Evolutionary conservation across 2,329 filamentous ascomycete species (phyloP), one percentile per base, ranked within the genome.

Genomic region (Colletotrichum phormii): DNA sequence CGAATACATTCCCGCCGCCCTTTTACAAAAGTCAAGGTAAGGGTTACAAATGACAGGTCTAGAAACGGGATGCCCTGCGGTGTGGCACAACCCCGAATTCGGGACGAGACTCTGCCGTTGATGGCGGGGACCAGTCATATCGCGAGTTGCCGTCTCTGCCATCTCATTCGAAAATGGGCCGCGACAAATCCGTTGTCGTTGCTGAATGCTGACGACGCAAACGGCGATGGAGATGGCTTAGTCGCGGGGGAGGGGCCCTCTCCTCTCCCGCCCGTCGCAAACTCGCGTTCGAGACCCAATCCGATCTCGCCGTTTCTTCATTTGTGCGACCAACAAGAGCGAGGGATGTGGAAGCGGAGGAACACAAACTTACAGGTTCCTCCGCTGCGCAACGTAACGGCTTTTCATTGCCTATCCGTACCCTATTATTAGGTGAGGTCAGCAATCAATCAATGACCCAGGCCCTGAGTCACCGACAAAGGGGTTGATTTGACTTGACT

Each of bases 131-230:
- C 70, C 66, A 72, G 13, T 70, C 70, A 72, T 6, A 4, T 46
- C 22, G 55, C 42, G 55, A 57, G 49, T 26, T 64, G 18, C 31
- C 2, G 22, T 5, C 54, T 70, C 22, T 46, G 70, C 13, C 18
- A 61, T 70, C 29, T 62, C 60, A 72, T 72, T 70, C 46, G 66
- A 59, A 26, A 22, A 46, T 29, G 13, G 15, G 7, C 26, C 12
- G 33, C 18, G 18, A 35, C 31, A 55, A 55, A 42, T 42, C 46
- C 46, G 61, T 61, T 54, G n/a, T 13, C 31, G 22, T 49, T 31
- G 61, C n/a, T 63, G 46, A 51, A 61, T 49, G 66, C 66, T 70
- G 59, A 70, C 66, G 70, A 72, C 55, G 70, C 70, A 70, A 72
- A 57, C 60, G 60, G 51, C 22, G 35, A 53, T 49, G 51, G 33